Percentiles rank a stretch among this genome's conserved stretches.
Evolutionary conservation across 2,329 filamentous ascomycete genomes (phyloP).

Genomic region (Fusarium scirpi): DNA sequence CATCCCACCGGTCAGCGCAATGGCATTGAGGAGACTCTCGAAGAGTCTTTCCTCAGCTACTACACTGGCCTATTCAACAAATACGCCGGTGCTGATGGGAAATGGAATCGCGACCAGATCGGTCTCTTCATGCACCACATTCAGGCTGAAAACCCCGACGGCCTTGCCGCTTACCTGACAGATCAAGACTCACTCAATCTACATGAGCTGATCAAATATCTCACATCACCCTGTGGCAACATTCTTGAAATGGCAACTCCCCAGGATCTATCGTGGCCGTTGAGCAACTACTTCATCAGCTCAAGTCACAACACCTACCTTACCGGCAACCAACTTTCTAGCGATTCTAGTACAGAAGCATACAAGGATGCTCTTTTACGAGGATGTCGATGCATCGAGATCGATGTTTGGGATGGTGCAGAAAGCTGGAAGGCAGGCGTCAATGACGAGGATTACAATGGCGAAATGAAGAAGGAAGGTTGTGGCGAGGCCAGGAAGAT

Average conservation of each 20-base stretch:
- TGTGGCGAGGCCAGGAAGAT: too few relatives aligned
- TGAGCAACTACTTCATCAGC: slow-evolving; percentile 92
- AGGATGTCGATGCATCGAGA: slow-evolving; percentile 90
- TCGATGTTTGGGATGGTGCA: slow-evolving; percentile 89
- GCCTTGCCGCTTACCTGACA: slow-evolving; percentile 5
- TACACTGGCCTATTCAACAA: slow-evolving; percentile 11
- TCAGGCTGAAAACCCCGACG: slow-evolving; percentile 9
- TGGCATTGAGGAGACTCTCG: slow-evolving; percentile 6
- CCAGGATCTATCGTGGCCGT: slow-evolving; percentile 71
- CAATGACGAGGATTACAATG: too few relatives aligned
- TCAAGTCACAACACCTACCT: slow-evolving; percentile 96
- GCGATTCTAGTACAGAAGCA: slow-evolving; percentile 78
- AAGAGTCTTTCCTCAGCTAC: slow-evolving; percentile 8
- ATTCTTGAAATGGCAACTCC: slow-evolving; percentile 12
- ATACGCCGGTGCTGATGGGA: neutral
- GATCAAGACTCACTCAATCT: slow-evolving; percentile 6
- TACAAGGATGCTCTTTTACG: slow-evolving; percentile 81
- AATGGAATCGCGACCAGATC: slow-evolving; percentile 7
- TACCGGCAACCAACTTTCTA: slow-evolving; percentile 84
- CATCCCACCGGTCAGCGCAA: slow-evolving; percentile 8
- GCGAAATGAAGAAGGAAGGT: too few relatives aligned
- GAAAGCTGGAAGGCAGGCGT: too few relatives aligned
- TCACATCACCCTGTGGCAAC: slow-evolving; percentile 16
- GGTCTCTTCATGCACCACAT: slow-evolving; percentile 19
- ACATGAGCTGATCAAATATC: slow-evolving; percentile 4